Percentiles rank a stretch among this genome's conserved stretches.
phyloP scores from a whole-genome alignment of 495 filamentous ascomycete species.

The Talaromyces proteolyticus region DNA sequence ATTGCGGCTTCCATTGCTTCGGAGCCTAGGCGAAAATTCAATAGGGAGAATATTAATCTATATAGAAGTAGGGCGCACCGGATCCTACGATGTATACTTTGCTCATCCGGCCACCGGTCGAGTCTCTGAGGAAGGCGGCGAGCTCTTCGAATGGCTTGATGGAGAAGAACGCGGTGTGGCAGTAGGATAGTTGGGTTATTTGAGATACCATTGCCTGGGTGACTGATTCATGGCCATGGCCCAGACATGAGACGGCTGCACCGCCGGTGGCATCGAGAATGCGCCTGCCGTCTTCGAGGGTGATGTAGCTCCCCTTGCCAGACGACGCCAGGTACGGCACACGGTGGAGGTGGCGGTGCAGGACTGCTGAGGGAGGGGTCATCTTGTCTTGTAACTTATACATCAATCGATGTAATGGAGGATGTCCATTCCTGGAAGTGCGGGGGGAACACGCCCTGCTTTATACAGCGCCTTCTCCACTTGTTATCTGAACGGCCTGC shows the following conservation, averaged over 20 bases:
- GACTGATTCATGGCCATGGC: constrained; percentile 41
- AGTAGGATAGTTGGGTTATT: constrained; percentile 44
- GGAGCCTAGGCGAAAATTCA: constrained; percentile 38
- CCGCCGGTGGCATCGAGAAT: constrained; percentile 59
- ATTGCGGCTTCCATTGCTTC: constrained; percentile 68
- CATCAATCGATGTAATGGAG: background rate
- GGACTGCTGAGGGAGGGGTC: constrained; percentile 23
- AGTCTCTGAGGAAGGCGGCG: constrained; percentile 33
- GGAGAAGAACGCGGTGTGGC: constrained; percentile 47
- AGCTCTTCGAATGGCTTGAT: constrained; percentile 41
- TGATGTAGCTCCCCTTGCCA: constrained; percentile 38
- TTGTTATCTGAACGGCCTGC: background rate
- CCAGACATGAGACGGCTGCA: constrained; percentile 45
- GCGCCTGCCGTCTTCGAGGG: constrained; percentile 52
- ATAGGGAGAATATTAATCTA: background rate
- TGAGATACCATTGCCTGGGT: constrained; percentile 42
- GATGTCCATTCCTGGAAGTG: too few species aligned
- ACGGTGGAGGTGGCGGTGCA: constrained; percentile 36
- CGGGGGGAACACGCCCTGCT: too few species aligned
- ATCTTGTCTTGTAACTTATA: background rate
- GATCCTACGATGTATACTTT: constrained; percentile 48
- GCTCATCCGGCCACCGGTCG: constrained; percentile 37
- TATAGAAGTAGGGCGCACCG: constrained; percentile 32
- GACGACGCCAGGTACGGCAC: constrained; percentile 34
- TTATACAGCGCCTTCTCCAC: background rate